Evolutionary conservation across 2,329 filamentous ascomycete genomes (phyloP).

Genomic region (Alternaria dauci): DNA sequence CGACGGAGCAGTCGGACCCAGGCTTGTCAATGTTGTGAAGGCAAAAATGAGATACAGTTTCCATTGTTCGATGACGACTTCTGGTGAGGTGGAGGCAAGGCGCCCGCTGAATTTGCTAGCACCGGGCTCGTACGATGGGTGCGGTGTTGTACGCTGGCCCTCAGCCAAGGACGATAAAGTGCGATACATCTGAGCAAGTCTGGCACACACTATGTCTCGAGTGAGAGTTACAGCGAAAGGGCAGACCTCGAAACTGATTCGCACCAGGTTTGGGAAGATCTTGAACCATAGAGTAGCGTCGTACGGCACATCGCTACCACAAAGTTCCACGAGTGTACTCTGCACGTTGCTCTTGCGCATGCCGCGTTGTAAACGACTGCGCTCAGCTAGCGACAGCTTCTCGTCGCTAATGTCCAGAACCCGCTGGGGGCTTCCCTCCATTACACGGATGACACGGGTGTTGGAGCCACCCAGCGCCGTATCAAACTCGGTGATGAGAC

Average conservation of each 20-base stretch:
- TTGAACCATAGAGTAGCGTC: constrained; percentile 98
- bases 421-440: constrained; percentile 86
- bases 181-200: constrained; percentile 91
- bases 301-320: constrained; percentile 93
- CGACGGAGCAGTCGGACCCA: constrained; percentile 67
- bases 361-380: constrained; percentile 89
- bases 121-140: constrained; percentile 67
- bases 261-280: constrained; percentile 93
- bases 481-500: constrained; percentile 93
- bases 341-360: constrained; percentile 84
- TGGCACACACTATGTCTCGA: constrained; percentile 89
- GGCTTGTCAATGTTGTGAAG: constrained; percentile 90
- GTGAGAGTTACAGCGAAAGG: constrained; percentile 90
- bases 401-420: constrained; percentile 95
- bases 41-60: constrained; percentile 97
- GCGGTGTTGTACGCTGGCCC: constrained; percentile 56
- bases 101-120: constrained; percentile 66
- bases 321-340: constrained; percentile 89
- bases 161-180: constrained; percentile 82
- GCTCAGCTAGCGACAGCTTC: constrained; percentile 87
- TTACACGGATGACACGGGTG: constrained; percentile 85
- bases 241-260: constrained; percentile 88
- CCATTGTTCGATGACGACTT: constrained; percentile 95
- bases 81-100: constrained; percentile 73
- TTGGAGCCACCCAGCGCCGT: constrained; percentile 82